phyloP scores from a whole-genome alignment of 345 rosid genomes.

The Cardamine occulta region DNA sequence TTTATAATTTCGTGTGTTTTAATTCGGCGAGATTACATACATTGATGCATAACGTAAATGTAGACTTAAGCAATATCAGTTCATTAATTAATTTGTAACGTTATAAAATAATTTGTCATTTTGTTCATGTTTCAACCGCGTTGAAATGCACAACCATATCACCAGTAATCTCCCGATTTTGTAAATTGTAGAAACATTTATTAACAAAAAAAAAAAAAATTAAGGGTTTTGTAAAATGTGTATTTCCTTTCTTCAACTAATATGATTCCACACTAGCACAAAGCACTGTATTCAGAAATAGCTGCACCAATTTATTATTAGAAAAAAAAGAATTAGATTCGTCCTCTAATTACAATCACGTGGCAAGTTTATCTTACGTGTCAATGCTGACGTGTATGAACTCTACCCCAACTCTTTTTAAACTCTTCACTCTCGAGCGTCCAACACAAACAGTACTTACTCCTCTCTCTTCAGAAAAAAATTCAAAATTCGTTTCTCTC shows the following conservation, averaged over 20 bases:
- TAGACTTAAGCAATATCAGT: conserved; percentile 15
- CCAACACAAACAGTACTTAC: conserved; percentile 38
- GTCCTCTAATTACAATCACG: conserved; percentile 13
- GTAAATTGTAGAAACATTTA: neutral
- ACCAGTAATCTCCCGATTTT: neutral
- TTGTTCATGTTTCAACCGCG: conserved; percentile 12
- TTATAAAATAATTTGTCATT: conserved; percentile 17
- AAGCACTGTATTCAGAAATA: conserved; percentile 27
- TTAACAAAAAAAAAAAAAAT: neutral
- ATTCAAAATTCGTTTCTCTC: conserved; percentile 7
- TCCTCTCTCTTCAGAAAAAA: conserved; percentile 26
- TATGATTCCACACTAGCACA: conserved; percentile 28
- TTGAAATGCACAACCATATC: neutral
- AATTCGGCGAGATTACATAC: conserved; percentile 6
- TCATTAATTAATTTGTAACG: conserved; percentile 31
- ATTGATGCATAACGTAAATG: neutral
- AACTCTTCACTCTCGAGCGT: conserved; percentile 26
- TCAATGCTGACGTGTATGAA: conserved; percentile 32
- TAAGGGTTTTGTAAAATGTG: neutral
- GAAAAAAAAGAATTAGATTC: neutral
- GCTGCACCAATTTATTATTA: neutral
- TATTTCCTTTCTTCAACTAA: no score
- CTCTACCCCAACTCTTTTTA: conserved; percentile 25
- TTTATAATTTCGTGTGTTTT: neutral
- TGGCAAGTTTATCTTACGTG: conserved; percentile 33